phyloP scores from a whole-genome alignment of 805 yeast species.

The Scheffersomyces coipomensis region DNA sequence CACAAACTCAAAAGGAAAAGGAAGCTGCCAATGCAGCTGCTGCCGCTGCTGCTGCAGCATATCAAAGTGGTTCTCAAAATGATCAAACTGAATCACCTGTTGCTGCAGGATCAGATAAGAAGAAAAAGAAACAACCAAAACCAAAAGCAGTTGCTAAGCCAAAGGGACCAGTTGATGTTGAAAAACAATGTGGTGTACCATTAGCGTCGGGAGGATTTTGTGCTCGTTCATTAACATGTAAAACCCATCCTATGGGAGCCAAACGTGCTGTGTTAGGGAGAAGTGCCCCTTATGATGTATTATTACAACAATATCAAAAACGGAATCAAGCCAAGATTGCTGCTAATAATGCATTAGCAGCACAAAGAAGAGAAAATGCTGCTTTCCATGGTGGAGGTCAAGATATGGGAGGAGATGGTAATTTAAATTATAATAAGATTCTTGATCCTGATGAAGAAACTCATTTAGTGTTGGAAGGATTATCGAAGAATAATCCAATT shows the following conservation, averaged over 20 bases:
- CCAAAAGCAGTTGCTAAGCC: constrained; percentile 51
- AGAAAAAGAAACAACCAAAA: constrained; percentile 32
- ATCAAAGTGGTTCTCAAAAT: constrained; percentile 7
- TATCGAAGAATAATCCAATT: constrained; percentile 71
- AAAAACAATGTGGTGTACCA: constrained; percentile 93
- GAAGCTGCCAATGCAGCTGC: constrained; percentile 49
- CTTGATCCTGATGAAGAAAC: constrained; percentile 91
- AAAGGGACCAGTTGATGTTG: constrained; percentile 86
- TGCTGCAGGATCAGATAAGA: constrained; percentile 12
- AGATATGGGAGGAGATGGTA: constrained; percentile 16
- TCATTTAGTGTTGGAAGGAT: constrained; percentile 86
- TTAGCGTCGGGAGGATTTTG: constrained; percentile 93
- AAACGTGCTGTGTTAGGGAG: constrained; percentile 94
- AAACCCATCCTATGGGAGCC: constrained; percentile 98
- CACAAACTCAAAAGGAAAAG: constrained; percentile 43
- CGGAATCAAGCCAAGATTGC: constrained; percentile 89
- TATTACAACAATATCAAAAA: constrained; percentile 86
- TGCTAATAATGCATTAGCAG: constrained; percentile 76
- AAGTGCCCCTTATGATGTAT: constrained; percentile 85
- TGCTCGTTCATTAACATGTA: constrained; percentile 94
- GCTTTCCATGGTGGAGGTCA: constrained; percentile 28
- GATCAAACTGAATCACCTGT: not conserved
- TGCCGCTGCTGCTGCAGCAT: constrained; percentile 38
- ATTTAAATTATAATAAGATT: constrained; percentile 32
- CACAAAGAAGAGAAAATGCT: constrained; percentile 70